A percentile compares a stretch with the other conserved stretches of the same genome.
These are phyloP conservation scores for Oleoguttula mirabilis DNA, from an alignment of 495 filamentous ascomycete genomes.

Conservation along the genomic window DNA sequence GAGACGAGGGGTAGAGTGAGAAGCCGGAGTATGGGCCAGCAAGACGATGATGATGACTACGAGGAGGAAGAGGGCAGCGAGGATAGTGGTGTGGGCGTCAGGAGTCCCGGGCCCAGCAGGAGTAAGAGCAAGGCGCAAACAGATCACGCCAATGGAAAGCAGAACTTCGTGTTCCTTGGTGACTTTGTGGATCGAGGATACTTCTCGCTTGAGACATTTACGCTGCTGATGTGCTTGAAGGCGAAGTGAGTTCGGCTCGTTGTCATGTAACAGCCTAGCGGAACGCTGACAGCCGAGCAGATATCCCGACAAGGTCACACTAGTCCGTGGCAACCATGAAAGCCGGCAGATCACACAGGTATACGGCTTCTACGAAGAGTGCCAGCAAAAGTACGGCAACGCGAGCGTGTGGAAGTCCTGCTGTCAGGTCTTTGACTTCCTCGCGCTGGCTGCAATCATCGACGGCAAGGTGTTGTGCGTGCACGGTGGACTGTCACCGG, in stretches of 20 bases:
- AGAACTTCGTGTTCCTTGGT: slow-evolving; percentile 90
- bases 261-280: too few species aligned
- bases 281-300: slow-evolving; percentile 33
- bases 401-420: slow-evolving; percentile 98
- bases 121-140: slow-evolving; percentile 14
- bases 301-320: slow-evolving; percentile 86
- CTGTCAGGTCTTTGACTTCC: slow-evolving; percentile 97
- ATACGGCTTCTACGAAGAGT: slow-evolving; percentile 98
- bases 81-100: slow-evolving; percentile 20
- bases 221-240: slow-evolving; percentile 87
- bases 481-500: slow-evolving; percentile 89
- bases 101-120: slow-evolving; percentile 14
- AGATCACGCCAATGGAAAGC: slow-evolving; percentile 40
- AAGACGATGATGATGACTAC: slow-evolving; percentile 14
- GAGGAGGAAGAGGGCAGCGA: slow-evolving; percentile 20
- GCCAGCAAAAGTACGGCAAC: slow-evolving; percentile 94
- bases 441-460: slow-evolving; percentile 90
- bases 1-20: slow-evolving; percentile 34
- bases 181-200: slow-evolving; percentile 98
- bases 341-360: slow-evolving; percentile 97
- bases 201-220: slow-evolving; percentile 95
- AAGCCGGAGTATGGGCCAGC: slow-evolving; percentile 22
- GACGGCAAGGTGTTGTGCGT: slow-evolving; percentile 96
- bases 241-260: slow-evolving; percentile 65
- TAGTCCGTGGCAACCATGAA: slow-evolving; percentile 95